Base-by-base conservation (phyloP, 2,329 filamentous ascomycete genomes). In the Fusarium goolgardi region DNA sequence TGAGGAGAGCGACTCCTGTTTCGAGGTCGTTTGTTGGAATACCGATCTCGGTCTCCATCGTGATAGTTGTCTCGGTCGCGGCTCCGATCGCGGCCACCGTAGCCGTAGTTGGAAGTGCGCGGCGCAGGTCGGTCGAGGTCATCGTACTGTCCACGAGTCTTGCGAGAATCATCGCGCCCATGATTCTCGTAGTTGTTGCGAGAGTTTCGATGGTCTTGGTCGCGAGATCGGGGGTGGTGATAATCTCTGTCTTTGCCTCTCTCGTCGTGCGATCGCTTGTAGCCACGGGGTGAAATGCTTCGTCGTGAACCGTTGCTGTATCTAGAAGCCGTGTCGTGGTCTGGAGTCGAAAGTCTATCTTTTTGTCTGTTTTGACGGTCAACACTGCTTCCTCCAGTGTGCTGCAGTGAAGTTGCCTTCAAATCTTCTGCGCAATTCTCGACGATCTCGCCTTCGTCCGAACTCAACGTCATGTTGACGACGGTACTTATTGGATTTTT, bases 401-500 rank as follows among this genome's bases (percentile, higher is more conserved):
- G 86, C 85, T 86, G 84, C 86, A 90, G 88, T 90, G 91, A 90
- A 92, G 91, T 92, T 96, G 93, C 92, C 93, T 96, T 96, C 80
- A 81, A 82, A 75, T 83, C 78, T 77, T 78, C 78, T 85, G 84
- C 86, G 81, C 86, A 85, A 82, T 87, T 87, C 82, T 94, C 92
- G 79, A 91, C 82, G 80, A 95, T 93, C 84, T 96, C 93, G 82
- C 93, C 93, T 82, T 96, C 92, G 81, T 93, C 92, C 76, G 91
- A 92, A 82, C 90, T 93, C 73, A 82, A 82, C 72, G 78, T 69
- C 79, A 81, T 81, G 56, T 61, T 77, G 71, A 63, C 68, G 70
- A 71, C 69, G 69, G 71, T 66, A 45, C 53, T 69, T 53, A 56
- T 37, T 63, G 55, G 60, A 65, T 72, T 58, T 56, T 60, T 59